Percentiles rank a stretch among this genome's conserved stretches.
phyloP scores from a whole-genome alignment of 2,329 filamentous ascomycete genomes.

The Arthrobotrys sphaeroides region DNA sequence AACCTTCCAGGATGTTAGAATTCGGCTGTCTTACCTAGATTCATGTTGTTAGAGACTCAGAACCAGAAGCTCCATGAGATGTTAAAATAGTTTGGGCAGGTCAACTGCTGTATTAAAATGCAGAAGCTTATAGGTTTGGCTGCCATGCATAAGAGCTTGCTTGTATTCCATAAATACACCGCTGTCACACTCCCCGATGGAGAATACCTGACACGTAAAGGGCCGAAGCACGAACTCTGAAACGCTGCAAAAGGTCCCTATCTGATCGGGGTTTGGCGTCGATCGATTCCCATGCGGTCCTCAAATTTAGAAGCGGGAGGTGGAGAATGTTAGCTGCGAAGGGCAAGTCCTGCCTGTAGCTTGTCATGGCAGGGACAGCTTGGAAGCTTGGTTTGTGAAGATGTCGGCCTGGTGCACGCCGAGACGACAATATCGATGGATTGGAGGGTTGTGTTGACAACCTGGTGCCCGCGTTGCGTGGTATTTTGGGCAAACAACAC shows the following conservation, averaged over 20 bases:
- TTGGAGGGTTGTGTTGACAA: not conserved
- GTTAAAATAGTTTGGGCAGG: not conserved
- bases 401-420: too few species aligned
- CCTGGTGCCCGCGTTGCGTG: slow-evolving; percentile 6
- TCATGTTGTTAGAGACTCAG: not conserved
- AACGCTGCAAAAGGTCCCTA: not conserved
- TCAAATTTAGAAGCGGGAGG: slow-evolving; percentile 17
- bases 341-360: not conserved
- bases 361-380: slow-evolving; percentile 3
- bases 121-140: not conserved
- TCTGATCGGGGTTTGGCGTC: not conserved
- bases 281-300: slow-evolving; percentile 1
- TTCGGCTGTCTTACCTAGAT: not conserved
- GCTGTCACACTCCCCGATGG: slow-evolving; percentile 2
- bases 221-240: slow-evolving; percentile 13
- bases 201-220: not conserved
- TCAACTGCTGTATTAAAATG: not conserved
- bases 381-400: not conserved
- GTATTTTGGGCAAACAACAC: slow-evolving; percentile 46
- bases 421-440: too few species aligned
- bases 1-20: slow-evolving; percentile 1
- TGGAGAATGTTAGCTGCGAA: not conserved
- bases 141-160: not conserved
- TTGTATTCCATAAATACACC: slow-evolving; percentile 16
- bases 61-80: not conserved